Evolutionary conservation across 805 yeast species (phyloP), one percentile per base, ranked within the genome.

Genomic region (Maudiozyma pseudohumilis): DNA sequence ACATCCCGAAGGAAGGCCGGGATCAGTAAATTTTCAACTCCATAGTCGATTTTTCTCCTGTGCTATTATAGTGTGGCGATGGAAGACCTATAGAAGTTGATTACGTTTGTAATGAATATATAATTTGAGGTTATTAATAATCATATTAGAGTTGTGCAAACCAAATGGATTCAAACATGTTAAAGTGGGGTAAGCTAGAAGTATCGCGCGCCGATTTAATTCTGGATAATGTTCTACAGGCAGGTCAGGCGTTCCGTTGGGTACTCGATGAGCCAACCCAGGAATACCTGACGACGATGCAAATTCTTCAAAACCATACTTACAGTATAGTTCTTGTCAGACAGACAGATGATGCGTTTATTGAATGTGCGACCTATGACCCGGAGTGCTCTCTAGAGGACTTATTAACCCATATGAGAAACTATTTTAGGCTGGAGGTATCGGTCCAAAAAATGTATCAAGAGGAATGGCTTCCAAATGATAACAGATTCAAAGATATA

Each of bases 361-460:
- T 86, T 6, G 70, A 77, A 41, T 87, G 71, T 65, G 49, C 77
- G 39, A 56, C 70, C 36, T 34, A 68, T 6, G 67, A 66, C 13
- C 39, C 44, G 18, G 26, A 32, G 31, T 40, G 55, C 18, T 50
- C 53, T 18, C 20, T 30, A 2, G 63, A 65, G 8, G 63, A 68
- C 1, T 50, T 68, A 8, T 61, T 56, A 5, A 56, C 46, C 2
- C 64, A 80, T 25, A 55, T 88, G 2, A 43, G 53, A 6, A 84
- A 80, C 50, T 89, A 89, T 57, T 80, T 92, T 57, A 75, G 83
- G 45, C 60, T 87, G 25, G 61, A 73, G 7, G 68, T 80, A 2
- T 68, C 73, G 15, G 57, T 87, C 21, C 54, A 51, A 2, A 58
- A 63, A 0, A 63, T 88, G 9, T 80, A 81, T 52, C 21, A 35